Conservation (phyloP, 768 basidiomycete genomes). For the Termitomyces sp. region DNA sequence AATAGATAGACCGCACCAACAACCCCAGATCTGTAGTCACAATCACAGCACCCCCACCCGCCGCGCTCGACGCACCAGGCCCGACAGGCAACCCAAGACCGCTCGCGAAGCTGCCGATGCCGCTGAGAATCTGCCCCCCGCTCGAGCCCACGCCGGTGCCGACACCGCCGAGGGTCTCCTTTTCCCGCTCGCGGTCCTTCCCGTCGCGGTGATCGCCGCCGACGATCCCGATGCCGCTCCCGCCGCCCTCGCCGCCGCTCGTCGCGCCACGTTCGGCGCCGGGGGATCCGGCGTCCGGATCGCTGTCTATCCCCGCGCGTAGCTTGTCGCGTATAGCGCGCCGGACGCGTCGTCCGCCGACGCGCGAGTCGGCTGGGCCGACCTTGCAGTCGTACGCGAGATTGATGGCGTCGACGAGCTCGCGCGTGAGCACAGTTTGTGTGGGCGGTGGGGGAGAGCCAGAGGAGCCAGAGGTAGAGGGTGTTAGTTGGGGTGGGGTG, state of each 20-base stretch:
- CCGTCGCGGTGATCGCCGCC: conserved; percentile 3
- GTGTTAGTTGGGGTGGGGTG: conserved; percentile 4
- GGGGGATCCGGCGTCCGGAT: conserved; percentile 12
- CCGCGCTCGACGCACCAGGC: conserved; percentile 18
- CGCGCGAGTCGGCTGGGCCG: conserved; percentile 47
- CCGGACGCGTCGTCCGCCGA: conserved; percentile 41
- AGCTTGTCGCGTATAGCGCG: conserved; percentile 53
- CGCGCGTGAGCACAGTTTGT: conserved; percentile 32
- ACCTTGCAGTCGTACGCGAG: conserved; percentile 43
- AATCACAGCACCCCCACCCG: conserved; percentile 34
- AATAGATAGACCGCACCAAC: conserved; percentile 43
- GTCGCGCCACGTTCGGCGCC: conserved; percentile 8
- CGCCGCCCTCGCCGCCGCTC: conserved; percentile 20
- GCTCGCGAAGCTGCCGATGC: conserved; percentile 34
- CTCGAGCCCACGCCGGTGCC: conserved; percentile 19
- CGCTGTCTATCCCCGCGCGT: conserved; percentile 23
- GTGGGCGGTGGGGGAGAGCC: conserved; percentile 11
- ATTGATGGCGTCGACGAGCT: conserved; percentile 42
- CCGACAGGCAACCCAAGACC: conserved; percentile 35
- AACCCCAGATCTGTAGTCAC: conserved; percentile 47
- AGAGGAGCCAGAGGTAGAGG: conserved; percentile 7
- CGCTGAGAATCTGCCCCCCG: conserved; percentile 34
- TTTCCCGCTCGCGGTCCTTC: neutral
- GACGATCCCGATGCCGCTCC: conserved; percentile 9
- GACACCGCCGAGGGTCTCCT: conserved; percentile 6